phyloP scores from a whole-genome alignment of 495 filamentous ascomycete species.

The Lichenothelia convexa region DNA sequence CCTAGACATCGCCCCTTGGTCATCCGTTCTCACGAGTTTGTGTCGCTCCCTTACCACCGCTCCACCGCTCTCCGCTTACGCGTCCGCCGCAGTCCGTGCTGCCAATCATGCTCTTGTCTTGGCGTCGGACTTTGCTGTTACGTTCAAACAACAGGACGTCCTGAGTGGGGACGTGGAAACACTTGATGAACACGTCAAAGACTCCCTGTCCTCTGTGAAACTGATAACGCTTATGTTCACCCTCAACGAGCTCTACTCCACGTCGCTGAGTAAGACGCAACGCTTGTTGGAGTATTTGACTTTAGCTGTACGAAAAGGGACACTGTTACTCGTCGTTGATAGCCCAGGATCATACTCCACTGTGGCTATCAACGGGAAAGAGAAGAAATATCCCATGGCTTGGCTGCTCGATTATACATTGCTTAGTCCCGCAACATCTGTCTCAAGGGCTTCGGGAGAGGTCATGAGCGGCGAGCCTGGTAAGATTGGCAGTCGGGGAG shows the following conservation, averaged over 20 bases:
- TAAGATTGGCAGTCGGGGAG: too few species aligned
- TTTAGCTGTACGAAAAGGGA: slow-evolving; percentile 31
- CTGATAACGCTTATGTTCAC: slow-evolving; percentile 84
- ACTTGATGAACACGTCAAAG: slow-evolving; percentile 24
- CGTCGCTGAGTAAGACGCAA: slow-evolving; percentile 56
- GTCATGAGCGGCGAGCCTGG: slow-evolving; percentile 6
- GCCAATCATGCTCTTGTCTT: slow-evolving; percentile 26
- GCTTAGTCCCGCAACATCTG: slow-evolving; percentile 26
- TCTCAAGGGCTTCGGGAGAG: too few species aligned
- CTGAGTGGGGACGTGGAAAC: slow-evolving; percentile 29
- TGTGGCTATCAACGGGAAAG: slow-evolving; percentile 35
- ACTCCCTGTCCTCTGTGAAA: slow-evolving; percentile 11
- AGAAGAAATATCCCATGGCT: slow-evolving; percentile 77
- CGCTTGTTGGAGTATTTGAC: slow-evolving; percentile 50
- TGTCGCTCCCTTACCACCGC: slow-evolving; percentile 25
- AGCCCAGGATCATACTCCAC: slow-evolving; percentile 86
- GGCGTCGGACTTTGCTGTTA: slow-evolving; percentile 20
- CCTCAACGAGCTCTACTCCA: slow-evolving; percentile 83
- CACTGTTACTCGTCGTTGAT: slow-evolving; percentile 71
- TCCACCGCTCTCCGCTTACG: slow-evolving; percentile 32
- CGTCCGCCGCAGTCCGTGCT: slow-evolving; percentile 31
- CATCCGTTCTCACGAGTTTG: slow-evolving; percentile 36
- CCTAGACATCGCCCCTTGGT: slow-evolving; percentile 72
- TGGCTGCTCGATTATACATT: slow-evolving; percentile 80
- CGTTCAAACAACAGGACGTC: slow-evolving; percentile 44